phyloP scores from a whole-genome alignment of 169 alveolate species.

The Eimeria acervulina region DNA sequence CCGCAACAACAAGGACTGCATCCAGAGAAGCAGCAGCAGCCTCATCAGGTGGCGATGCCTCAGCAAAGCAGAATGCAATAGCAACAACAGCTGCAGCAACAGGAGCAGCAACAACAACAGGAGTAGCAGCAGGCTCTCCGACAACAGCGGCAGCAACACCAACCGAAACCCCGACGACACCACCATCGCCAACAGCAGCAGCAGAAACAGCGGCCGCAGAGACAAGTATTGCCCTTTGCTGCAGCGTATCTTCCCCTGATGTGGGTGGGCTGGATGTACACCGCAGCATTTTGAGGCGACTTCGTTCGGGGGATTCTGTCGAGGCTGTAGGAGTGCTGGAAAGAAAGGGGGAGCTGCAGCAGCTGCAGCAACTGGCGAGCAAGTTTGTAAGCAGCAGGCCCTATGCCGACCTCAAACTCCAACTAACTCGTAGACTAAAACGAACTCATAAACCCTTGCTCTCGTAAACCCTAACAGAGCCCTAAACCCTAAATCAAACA shows the following conservation, averaged over 20 bases:
- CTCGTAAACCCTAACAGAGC: background rate
- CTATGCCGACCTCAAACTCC: background rate
- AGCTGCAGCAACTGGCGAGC: background rate
- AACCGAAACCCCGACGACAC: background rate
- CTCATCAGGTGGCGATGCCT: background rate
- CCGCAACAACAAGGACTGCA: background rate
- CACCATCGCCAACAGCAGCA: background rate
- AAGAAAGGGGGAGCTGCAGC: background rate
- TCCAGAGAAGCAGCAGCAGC: background rate
- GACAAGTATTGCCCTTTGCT: background rate
- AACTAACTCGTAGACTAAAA: background rate
- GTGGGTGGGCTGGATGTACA: slow-evolving; percentile 64
- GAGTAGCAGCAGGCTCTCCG: background rate
- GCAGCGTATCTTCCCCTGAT: slow-evolving; percentile 59
- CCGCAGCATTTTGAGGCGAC: slow-evolving; percentile 58
- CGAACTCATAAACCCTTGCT: background rate
- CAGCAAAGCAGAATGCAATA: background rate
- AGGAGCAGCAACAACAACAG: background rate
- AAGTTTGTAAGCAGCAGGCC: background rate
- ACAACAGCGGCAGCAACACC: background rate
- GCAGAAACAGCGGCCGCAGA: background rate
- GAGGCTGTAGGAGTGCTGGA: slow-evolving; percentile 62
- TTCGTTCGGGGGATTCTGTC: slow-evolving; percentile 5
- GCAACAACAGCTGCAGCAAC: background rate
- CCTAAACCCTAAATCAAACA: background rate